Evolutionary conservation across 352 stramenopile genomes (phyloP), one percentile per base, ranked within the genome.

Genomic region (Phytophthora sp.): DNA sequence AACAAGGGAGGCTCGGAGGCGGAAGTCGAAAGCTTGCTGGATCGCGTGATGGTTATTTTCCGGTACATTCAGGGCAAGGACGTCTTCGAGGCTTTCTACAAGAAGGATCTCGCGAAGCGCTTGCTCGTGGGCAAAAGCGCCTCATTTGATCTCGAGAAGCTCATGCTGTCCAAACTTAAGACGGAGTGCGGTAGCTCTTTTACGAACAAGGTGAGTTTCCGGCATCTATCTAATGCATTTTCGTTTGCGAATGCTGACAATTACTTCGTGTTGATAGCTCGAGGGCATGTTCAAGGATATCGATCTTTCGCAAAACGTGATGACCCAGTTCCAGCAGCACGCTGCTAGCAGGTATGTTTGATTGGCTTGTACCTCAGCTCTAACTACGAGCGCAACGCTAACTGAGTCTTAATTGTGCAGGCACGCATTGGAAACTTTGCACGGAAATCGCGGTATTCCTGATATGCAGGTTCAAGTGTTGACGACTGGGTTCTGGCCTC

Each of bases 201-300:
- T 75, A 99, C 97, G 11, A 97, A 94, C 66, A 99, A 99, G 76
- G 85, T 92, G 69, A 23, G 37, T 48, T 23, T 1, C 4, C 49
- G 7, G 35, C 18, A 27, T 41, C 1, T 46, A 10, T 38, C 26
- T 15, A 18, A 9, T 62, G 15, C 9, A 4, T 18, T 31, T 23
- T 7, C 32, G 38, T 52, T 34, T 23, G 31, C 21, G n/a, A n/a
- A 13, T 15, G 37, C 52, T 71, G 39, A 58, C 20, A 9, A 57
- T 49, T 43, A 54, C 41, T 13, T 42, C 8, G n/a, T 54, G 23
- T 43, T 45, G 20, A 44, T 52, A 94, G 83, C 95, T 99, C 34
- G 98, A 99, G 72, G 98, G 98, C 10, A 99, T 99, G 97, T 99
- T 99, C 73, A 98, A 98, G 73, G 98, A 99, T 74, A 99, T 99